Base-by-base conservation (phyloP, 139 green algal genomes). In the Micractinium sp. region DNA sequence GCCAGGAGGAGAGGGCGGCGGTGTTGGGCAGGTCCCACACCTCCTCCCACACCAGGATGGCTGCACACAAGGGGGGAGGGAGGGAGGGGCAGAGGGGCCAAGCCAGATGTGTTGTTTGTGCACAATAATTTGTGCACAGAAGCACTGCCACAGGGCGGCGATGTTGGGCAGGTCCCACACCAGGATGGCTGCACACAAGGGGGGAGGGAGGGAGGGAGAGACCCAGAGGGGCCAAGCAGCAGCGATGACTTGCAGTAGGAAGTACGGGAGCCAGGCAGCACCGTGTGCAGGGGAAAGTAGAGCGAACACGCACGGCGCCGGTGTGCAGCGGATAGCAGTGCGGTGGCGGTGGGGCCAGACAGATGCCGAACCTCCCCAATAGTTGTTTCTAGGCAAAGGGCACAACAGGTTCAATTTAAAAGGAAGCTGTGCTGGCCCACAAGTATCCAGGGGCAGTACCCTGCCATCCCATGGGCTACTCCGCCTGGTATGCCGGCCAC, bases 21-120 rank as follows among this genome's bases (percentile, higher is more conserved):
- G 74, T 92, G 87, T 98, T 25, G 25, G 94, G 93, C 92, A 98
- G 93, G 86, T 97, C 95, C 96, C 96, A 98, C 78, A 97, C 92
- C 91, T 96, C 92, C 85, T 96, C 94, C 94, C 96, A 98, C 73
- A 97, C 91, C 81, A 98, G 92, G 85, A 98, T 98, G 82, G 60
- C 95, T 2, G 93, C 27, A 38, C 2, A 7, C 0, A 2, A 12
- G 33, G 61, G 16, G 47, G 20, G 33, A 23, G 39, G 79, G 79
- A 23, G 79, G 41, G 79, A 27, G 39, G 56, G 31, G 81, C 31
- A 53, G 9, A 22, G 7, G 36, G 36, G 36, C 47, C 47, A 56
- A 56, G 47, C 9, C n/a, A n/a, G n/a, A n/a, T n/a, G n/a, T n/a
- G n/a, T 56, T 56, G 47, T 56, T 16, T 56, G 5, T 5, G 47